phyloP scores from a whole-genome alignment of 1,284 basidiomycete genomes.

The Neolentinus lepideus region DNA sequence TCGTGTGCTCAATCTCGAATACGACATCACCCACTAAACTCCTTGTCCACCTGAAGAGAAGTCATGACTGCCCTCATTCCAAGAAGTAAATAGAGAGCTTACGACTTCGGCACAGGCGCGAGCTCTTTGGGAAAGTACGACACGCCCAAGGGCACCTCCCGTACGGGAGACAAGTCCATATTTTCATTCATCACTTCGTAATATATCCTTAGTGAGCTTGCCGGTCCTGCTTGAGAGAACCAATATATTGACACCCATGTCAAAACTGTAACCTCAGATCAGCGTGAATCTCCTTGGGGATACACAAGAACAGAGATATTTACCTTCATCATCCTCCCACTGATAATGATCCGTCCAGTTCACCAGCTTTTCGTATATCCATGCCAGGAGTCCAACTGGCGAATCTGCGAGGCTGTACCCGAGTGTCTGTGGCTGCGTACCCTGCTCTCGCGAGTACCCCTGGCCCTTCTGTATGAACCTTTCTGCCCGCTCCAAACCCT shows the following conservation, averaged over 20 bases:
- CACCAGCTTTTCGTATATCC: slow-evolving; percentile 15
- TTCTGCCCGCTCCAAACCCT: slow-evolving; percentile 4
- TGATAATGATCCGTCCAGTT: slow-evolving; percentile 14
- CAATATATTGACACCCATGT: slow-evolving; percentile 51
- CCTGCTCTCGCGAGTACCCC: slow-evolving; percentile 10
- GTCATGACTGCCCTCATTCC: neutral
- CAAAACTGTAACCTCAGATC: slow-evolving; percentile 27
- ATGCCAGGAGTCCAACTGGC: slow-evolving; percentile 13
- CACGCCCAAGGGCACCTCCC: neutral
- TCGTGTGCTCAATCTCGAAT: neutral
- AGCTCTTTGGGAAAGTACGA: neutral
- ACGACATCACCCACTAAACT: neutral
- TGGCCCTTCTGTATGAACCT: slow-evolving; percentile 8
- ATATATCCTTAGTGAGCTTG: slow-evolving; percentile 42
- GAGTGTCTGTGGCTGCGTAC: slow-evolving; percentile 13
- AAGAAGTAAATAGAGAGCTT: neutral
- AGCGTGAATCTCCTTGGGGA: neutral
- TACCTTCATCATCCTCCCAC: slow-evolving; percentile 13
- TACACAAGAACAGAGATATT: neutral
- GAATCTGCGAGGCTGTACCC: slow-evolving; percentile 13
- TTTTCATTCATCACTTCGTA: slow-evolving; percentile 23
- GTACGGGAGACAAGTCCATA: neutral
- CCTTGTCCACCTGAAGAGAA: neutral
- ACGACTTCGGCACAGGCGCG: neutral
- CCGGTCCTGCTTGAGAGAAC: slow-evolving; percentile 44